Evolutionary conservation across 129 eudicot genomes (phyloP), one percentile per base, ranked within the genome.

Genomic region (Kitagawia praeruptora): DNA sequence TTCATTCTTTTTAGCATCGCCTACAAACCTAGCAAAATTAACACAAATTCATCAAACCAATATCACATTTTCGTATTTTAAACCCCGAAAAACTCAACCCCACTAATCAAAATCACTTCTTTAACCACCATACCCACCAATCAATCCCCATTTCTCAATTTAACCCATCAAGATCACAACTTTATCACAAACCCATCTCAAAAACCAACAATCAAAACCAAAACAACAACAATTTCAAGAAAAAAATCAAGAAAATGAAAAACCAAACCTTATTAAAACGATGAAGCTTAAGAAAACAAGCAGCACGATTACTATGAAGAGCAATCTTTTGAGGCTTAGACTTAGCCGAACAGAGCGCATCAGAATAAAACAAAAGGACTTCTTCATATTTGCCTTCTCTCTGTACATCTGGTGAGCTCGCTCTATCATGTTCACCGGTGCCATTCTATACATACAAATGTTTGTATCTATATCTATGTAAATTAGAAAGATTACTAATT

Each of bases 291-390:
- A 95, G 92, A 77, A 77, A 95, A 82, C 98, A 95, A 46, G 98
- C 98, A 46, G 98, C 98, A 48, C 98, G 88, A 75, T 95, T 95
- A 79, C 98, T 95, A 70, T 95, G 98, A 27, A 95, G 96, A 3
- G 98, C 97, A 83, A 95, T 90, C 89, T 85, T 95, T 78, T 89
- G 98, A 14, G 91, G 88, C 38, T 81, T 90, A 8, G 94, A 85
- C 85, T 90, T 95, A 15, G 97, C 97, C 77, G n/a, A n/a, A n/a
- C n/a, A n/a, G n/a, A n/a, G n/a, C n/a, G n/a, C n/a, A n/a, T n/a
- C n/a, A n/a, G n/a, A n/a, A n/a, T n/a, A n/a, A n/a, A n/a, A n/a
- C n/a, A n/a, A n/a, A n/a, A n/a, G n/a, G n/a, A n/a, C n/a, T n/a
- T n/a, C n/a, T n/a, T n/a, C n/a, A n/a, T n/a, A n/a, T n/a, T n/a